A percentile compares a stretch with the other conserved stretches of the same genome.
These are phyloP conservation scores for Asclepias syriaca DNA, from an alignment of 257 asterid species.

Conservation along the genomic window DNA sequence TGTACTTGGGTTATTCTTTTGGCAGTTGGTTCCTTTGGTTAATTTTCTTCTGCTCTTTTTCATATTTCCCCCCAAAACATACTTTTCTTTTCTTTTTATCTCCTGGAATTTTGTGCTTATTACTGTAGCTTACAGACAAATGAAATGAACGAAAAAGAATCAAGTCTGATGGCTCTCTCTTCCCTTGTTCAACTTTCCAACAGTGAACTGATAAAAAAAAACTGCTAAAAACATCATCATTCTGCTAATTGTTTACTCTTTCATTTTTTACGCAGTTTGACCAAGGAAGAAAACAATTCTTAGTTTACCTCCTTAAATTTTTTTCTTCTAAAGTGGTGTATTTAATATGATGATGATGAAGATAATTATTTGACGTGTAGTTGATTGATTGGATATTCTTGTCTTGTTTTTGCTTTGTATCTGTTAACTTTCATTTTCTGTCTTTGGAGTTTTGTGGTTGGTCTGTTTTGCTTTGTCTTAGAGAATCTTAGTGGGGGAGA, in stretches of 20 bases:
- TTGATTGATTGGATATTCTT: constrained; percentile 38
- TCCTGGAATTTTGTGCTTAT: constrained; percentile 40
- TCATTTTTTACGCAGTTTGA: constrained; percentile 13
- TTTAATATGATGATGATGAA: constrained; percentile 15
- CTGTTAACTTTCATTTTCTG: constrained; percentile 36
- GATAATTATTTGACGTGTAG: constrained; percentile 38
- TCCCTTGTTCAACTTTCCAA: constrained; percentile 21
- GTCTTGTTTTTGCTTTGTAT: constrained; percentile 33
- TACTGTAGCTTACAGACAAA: constrained; percentile 13
- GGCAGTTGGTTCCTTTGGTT: constrained; percentile 21
- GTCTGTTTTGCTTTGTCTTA: constrained; percentile 47
- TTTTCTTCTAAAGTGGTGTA: constrained; percentile 17
- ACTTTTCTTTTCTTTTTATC: constrained; percentile 12
- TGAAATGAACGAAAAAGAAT: constrained; percentile 24
- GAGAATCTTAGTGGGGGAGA: constrained; percentile 42
- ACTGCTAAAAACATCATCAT: constrained; percentile 23
- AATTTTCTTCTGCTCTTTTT: constrained; percentile 5
- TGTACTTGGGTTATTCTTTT: constrained; percentile 17
- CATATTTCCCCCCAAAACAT: not conserved
- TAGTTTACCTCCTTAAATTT: constrained; percentile 3
- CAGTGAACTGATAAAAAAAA: constrained; percentile 13
- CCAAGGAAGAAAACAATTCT: constrained; percentile 13
- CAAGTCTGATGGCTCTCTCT: constrained; percentile 15
- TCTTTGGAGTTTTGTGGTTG: constrained; percentile 61
- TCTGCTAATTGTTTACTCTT: constrained; percentile 19